Evolutionary conservation across 2,329 filamentous ascomycete species (phyloP), one percentile per base, ranked within the genome.

Genomic region (Gremmenia infestans): DNA sequence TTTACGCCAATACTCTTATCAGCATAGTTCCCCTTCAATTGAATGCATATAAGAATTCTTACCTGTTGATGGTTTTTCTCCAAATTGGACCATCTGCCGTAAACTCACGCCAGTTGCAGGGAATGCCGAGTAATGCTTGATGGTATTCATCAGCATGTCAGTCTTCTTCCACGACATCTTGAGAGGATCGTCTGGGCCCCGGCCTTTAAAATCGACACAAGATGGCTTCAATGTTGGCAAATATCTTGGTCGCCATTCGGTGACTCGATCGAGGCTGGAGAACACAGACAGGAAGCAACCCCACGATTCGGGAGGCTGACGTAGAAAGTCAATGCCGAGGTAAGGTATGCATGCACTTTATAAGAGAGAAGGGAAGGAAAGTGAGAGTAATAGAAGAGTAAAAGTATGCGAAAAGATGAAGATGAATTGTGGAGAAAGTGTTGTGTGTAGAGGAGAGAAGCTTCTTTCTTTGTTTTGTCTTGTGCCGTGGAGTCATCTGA

Each of bases 61-160:
- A 94, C 90, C 91, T 67, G 86, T 89, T 15, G 92, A 97, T 52
- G 93, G 92, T 72, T 86, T 89, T 78, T 96, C 91, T 70, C 93
- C 93, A 73, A 97, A 97, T 74, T 97, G 93, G 57, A 97, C 93
- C 94, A 99, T 99, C 81, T 99, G 94, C 72, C 94, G 85, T 74
- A 99, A 81, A 72, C 92, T 97, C 68, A 95, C 89, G 68, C 94
- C 94, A 14, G 94, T 99, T 59, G 94, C 94, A 63, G 94, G 94
- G 74, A 97, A 99, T 75, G 86, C 91, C 73, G 91, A 90, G 82
- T 97, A 97, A 77, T 97, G 91, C 74, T 88, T 86, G 86, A 97
- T 97, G 79, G 89, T 96, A 68, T 94, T 88, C 90, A 96, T 94
- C 85, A 97, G 76, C 77, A 84, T 82, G 74, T 92, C 88, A 61